Conservation (phyloP, 345 rosid species). For the Clausena lansium region DNA sequence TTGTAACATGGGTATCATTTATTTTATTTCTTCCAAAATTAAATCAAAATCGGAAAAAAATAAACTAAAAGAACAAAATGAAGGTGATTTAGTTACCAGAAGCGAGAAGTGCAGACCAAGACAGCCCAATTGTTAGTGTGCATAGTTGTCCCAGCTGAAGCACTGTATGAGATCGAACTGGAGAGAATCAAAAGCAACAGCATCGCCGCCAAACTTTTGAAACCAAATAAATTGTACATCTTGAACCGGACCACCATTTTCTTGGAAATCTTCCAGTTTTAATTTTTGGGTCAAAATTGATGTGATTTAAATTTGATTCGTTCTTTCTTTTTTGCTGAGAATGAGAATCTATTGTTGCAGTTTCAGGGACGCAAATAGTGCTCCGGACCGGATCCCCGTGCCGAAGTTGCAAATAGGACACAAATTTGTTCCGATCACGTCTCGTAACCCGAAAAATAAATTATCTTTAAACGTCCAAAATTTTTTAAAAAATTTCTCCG, state of each 20-base stretch:
- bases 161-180: conserved; percentile 24
- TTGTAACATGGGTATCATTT: not conserved
- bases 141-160: conserved; percentile 61
- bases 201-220: conserved; percentile 1
- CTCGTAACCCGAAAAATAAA: too few relatives aligned
- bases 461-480: too few relatives aligned
- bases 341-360: not conserved
- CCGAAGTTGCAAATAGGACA: too few relatives aligned
- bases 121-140: conserved; percentile 99
- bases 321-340: not conserved
- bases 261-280: not conserved
- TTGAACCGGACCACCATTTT: not conserved
- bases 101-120: conserved; percentile 96
- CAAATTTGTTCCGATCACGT: too few relatives aligned
- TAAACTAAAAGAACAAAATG: not conserved
- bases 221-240: conserved; percentile 16
- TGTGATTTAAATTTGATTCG: not conserved
- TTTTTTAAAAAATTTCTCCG: too few relatives aligned
- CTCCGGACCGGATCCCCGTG: too few relatives aligned
- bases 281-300: not conserved
- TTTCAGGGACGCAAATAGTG: too few relatives aligned
- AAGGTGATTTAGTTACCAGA: conserved; percentile 51
- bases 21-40: not conserved
- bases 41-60: conserved; percentile 5
- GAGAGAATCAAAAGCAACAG: conserved; percentile 27